Evolutionary conservation across 2,329 filamentous ascomycete species (phyloP), one percentile per base, ranked within the genome.

Genomic region (Chaetomiaceae sp.): DNA sequence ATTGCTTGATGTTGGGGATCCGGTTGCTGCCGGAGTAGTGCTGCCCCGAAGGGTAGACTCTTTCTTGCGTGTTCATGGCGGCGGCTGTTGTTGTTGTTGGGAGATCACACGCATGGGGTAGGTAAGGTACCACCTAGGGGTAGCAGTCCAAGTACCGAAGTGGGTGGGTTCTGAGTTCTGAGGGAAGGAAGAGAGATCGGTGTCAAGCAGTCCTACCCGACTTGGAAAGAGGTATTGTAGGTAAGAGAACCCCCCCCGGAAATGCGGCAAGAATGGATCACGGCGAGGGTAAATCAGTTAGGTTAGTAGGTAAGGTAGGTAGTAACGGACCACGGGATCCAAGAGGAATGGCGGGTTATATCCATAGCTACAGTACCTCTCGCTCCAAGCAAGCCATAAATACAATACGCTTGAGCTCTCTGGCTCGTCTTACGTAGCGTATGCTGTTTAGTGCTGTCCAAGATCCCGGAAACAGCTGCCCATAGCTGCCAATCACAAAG

Each of bases 1-100:
- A 95, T 68, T 92, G 81, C 66, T 86, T 84, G 60, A 96, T 87
- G 51, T 90, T 96, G 6, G 92, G 92, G 48, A 97, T 84, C 21
- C 88, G 87, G 68, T 96, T 95, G 54, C 71, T 71, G 47, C 86
- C 90, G 27, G 88, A 92, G 75, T 95, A 96, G 67, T 90, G 86
- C 64, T 87, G 84, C 18, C 73, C 76, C 58, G 71, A 65, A 30
- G 77, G 76, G 59, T 71, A 66, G 2, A 69, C 62, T 43, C 71
- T 69, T 32, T 76, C 69, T 25, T 75, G 56, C 41, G 64, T 53
- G 53, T 72, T 66, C 71, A 75, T 75, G 38, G 32, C 36, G 37
- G 16, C 20, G 33, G 23, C n/a, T n/a, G n/a, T 10, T 11, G 16
- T 13, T 40, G 8, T 16, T 8, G 2, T 27, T 20, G 18, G 2